A percentile compares a stretch with the other conserved stretches of the same genome.
Conservation (phyloP, 257 asterid genomes). For the Coffea eugenioides region DNA sequence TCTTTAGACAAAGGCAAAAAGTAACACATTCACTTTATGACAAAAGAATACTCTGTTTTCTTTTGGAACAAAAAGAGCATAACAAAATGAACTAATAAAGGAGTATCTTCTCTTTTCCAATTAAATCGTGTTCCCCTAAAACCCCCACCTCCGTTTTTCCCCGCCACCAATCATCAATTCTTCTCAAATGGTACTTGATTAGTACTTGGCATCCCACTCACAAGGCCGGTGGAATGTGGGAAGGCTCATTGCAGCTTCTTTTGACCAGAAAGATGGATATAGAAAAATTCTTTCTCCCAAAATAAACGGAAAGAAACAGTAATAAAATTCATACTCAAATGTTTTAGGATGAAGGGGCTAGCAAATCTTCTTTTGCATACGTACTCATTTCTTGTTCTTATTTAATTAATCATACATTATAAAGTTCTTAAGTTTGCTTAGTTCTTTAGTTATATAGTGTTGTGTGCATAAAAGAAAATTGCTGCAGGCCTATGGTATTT, state of each 20-base stretch:
- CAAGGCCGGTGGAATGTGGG: slow-evolving; percentile 12
- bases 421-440: neutral
- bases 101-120: too few species aligned
- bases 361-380: neutral
- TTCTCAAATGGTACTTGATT: neutral
- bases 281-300: neutral
- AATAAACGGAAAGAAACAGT: too few species aligned
- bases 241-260: slow-evolving; percentile 15
- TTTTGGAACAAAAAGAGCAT: too few species aligned
- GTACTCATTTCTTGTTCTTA: neutral
- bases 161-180: neutral
- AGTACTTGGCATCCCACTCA: neutral
- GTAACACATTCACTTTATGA: too few species aligned
- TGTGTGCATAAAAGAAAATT: neutral
- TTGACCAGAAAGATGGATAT: slow-evolving; percentile 10
- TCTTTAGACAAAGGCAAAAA: too few species aligned
- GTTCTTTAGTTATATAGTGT: neutral
- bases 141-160: too few species aligned
- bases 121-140: too few species aligned
- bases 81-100: too few species aligned
- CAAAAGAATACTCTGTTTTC: too few species aligned
- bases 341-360: neutral
- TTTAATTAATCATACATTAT: neutral
- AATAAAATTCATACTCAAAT: neutral
- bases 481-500: neutral